Evolutionary conservation across 129 eudicot genomes (phyloP).

Genomic region (Arctium lappa): DNA sequence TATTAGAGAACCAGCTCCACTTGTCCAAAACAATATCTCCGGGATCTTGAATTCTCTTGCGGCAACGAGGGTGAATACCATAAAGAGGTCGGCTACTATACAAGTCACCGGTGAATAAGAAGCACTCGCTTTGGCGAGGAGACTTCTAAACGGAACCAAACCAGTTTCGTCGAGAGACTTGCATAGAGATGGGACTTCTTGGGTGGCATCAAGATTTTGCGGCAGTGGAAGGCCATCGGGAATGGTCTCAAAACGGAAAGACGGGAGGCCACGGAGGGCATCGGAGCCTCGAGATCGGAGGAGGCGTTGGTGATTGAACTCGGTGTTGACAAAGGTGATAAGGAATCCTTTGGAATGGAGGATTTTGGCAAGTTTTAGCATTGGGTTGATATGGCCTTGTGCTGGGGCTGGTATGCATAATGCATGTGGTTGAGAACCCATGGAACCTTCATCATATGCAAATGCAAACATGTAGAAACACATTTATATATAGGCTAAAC

Average conservation of each 20-base stretch:
- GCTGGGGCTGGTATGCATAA: conserved; percentile 29
- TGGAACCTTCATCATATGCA: not conserved
- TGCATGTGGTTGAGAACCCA: conserved; percentile 22
- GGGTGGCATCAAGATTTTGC: conserved; percentile 29
- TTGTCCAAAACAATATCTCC: conserved; percentile 28
- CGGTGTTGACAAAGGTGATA: conserved; percentile 37
- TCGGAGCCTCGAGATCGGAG: conserved; percentile 24
- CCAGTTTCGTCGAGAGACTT: conserved; percentile 12
- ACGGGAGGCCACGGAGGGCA: conserved; percentile 18
- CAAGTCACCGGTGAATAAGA: conserved; percentile 27
- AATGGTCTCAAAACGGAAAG: conserved; percentile 44
- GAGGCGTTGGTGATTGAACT: conserved; percentile 43
- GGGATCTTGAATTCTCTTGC: conserved; percentile 30
- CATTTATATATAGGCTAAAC: not conserved
- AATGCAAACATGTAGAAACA: not conserved
- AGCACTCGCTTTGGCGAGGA: conserved; percentile 21
- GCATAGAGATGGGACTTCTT: conserved; percentile 24
- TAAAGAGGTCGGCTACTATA: conserved; percentile 28
- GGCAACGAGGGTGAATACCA: conserved; percentile 28
- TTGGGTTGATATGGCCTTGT: conserved; percentile 37
- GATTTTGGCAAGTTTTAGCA: conserved; percentile 37
- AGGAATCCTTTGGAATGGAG: conserved; percentile 32
- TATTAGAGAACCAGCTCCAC: conserved; percentile 31
- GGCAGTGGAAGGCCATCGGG: conserved; percentile 44
- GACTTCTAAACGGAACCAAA: conserved; percentile 23